Evolutionary conservation across 306 rosid species (phyloP), one percentile per base, ranked within the genome.

Genomic region (Ormosia semicastrata): DNA sequence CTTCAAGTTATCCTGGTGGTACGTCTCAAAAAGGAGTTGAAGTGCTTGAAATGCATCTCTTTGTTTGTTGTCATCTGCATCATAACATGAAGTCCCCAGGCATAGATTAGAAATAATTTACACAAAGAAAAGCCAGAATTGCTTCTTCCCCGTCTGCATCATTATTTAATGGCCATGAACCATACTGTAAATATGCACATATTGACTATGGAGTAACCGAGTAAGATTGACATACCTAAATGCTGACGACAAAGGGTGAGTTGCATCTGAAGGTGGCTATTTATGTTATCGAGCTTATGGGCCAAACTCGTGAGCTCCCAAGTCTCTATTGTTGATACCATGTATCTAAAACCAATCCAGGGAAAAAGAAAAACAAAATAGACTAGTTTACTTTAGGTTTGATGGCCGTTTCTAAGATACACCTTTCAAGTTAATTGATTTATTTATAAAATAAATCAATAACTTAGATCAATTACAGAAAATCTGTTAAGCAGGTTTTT

Each of bases 261-360:
- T 65, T 82, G 88, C 66, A 78, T 82, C 32, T 52, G 77, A 67
- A 95, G 93, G 84, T 90, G 92, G 54, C 84, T 74, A 60, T 79
- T 77, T 49, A 95, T 81, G 71, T 33, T 87, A 46, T 83, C 85
- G 4, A 91, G 86, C 88, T 88, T 91, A 66, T 91, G 91, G 1
- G 89, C 83, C 92, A 90, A 83, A 46, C 91, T 90, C 0, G 97
- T 84, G 41, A 91, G 83, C 68, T 95, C 98, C 97, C 99, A 95
- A 7, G 89, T 37, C 68, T 92, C 95, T 32, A 75, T 82, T 71
- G 86, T 47, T 77, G 88, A 82, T 78, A 64, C 60, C 47, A 78
- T 6, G 10, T 79, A 74, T 85, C 98, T 92, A 72, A 76, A 43
- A 71, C 56, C 36, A 72, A 72, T 8, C 39, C 2, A 7, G 0